These are phyloP conservation scores for Xylariomycetidae sp. DNA, from an alignment of 2,329 filamentous ascomycete species.

Conservation along the genomic window DNA sequence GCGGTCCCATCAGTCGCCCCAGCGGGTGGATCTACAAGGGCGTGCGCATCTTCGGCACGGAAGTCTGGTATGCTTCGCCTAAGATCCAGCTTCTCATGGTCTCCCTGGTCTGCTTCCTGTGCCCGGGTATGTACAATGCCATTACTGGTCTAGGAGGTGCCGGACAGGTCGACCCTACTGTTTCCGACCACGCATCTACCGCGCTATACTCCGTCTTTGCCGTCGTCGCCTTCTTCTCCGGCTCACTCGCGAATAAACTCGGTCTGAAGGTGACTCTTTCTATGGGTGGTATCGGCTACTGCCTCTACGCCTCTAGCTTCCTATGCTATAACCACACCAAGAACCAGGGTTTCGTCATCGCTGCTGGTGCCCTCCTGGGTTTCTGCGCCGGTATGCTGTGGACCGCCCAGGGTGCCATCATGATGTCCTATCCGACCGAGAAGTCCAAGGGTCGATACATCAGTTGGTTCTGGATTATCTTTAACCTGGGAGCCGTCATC, in stretches of 20 bases:
- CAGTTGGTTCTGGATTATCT: constrained; percentile 90
- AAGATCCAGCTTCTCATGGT: constrained; percentile 69
- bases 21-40: constrained; percentile 65
- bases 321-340: constrained; percentile 64
- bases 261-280: constrained; percentile 65
- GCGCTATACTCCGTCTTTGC: constrained; percentile 49
- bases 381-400: constrained; percentile 76
- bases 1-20: constrained; percentile 31
- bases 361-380: constrained; percentile 72
- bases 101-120: constrained; percentile 65
- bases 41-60: constrained; percentile 47
- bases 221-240: constrained; percentile 64
- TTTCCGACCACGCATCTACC: constrained; percentile 54
- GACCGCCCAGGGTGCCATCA: constrained; percentile 79
- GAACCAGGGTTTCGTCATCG: constrained; percentile 68
- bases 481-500: constrained; percentile 87
- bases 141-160: constrained; percentile 61
- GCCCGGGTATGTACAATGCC: constrained; percentile 70
- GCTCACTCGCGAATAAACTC: constrained; percentile 72
- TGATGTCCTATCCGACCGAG: constrained; percentile 86
- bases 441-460: constrained; percentile 82
- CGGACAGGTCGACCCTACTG: constrained; percentile 52
- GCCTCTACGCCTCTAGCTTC: constrained; percentile 67
- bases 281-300: constrained; percentile 73
- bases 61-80: constrained; percentile 69